Base-by-base conservation (phyloP, 169 alveolate species). In the Babesia caballi region DNA sequence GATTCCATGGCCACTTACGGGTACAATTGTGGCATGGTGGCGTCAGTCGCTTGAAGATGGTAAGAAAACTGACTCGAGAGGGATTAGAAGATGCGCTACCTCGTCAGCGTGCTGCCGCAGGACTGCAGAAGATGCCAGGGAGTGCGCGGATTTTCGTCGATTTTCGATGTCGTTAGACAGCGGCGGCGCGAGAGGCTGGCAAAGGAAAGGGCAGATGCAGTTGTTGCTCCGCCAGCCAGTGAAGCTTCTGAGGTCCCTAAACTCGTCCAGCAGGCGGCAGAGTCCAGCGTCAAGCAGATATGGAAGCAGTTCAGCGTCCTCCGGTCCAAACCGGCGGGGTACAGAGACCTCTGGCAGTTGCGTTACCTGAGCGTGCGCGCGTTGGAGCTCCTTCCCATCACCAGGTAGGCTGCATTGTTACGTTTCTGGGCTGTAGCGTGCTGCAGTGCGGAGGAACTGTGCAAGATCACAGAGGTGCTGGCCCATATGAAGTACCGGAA, bases 371-470 rank as follows among this genome's bases (percentile, higher is more conserved):
- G 77, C 6, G 63, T 30, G 32, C 66, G 61, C 32, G 38, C 80
- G 0, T 38, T 81, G 38, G 36, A 33, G n/a, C 47, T 42, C 19
- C n/a, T 81, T 4, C 52, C 84, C 25, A 27, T 61, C 15, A 33
- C 73, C 12, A 78, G 49, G 87, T 78, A 14, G 17, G 66, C 8
- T 54, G 5, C 17, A 36, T 12, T 8, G 11, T 4, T 36, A 2
- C 12, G 6, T 25, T 1, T 1, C 15, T 23, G 28, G 3, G 6
- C 30, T 11, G 15, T 49, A 38, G 68, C 54, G 9, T 21, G 1
- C 2, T 35, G n/a, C 41, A 81, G 84, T 17, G 27, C 84, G n/a
- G 69, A 69, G 50, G 88, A 81, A 23, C 27, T 81, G 58, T 59
- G 60, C 21, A 41, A 41, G 36, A 65, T 71, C 59, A 25, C 50